phyloP scores from a whole-genome alignment of 2,329 filamentous ascomycete species.

The Fusarium stilboides region DNA sequence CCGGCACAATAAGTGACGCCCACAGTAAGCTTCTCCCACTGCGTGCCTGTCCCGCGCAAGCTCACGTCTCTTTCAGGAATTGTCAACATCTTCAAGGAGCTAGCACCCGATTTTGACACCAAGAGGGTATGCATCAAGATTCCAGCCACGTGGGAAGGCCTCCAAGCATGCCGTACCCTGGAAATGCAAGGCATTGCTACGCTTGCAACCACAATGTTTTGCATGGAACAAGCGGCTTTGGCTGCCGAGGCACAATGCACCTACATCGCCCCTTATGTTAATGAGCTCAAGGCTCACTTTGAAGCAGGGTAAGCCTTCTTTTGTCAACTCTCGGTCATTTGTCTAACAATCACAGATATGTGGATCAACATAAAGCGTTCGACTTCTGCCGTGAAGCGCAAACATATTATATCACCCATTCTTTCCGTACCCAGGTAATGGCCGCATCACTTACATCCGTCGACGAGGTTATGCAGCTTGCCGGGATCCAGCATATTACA shows the following conservation, averaged over 20 bases:
- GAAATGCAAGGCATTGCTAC: constrained; percentile 70
- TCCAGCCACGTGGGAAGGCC: constrained; percentile 74
- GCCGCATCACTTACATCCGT: constrained; percentile 71
- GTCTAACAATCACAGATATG: constrained; percentile 56
- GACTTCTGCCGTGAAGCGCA: constrained; percentile 67
- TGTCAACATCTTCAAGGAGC: constrained; percentile 45
- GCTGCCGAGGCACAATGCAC: constrained; percentile 71
- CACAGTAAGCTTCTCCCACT: constrained; percentile 56
- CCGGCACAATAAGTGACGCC: constrained; percentile 66
- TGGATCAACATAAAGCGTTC: constrained; percentile 65
- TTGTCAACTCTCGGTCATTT: background rate
- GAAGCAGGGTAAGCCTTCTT: constrained; percentile 59
- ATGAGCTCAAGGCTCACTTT: constrained; percentile 75
- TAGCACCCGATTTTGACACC: constrained; percentile 55
- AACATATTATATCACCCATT: constrained; percentile 63
- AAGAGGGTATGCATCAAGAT: constrained; percentile 74
- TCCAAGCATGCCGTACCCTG: constrained; percentile 70
- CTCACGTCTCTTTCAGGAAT: constrained; percentile 59
- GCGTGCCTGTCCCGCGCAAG: rapidly evolving
- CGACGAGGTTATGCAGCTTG: constrained; percentile 71
- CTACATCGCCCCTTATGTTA: constrained; percentile 77
- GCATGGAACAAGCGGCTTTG: constrained; percentile 71
- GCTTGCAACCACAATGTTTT: constrained; percentile 75
- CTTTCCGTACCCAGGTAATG: constrained; percentile 65
- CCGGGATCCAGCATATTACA: constrained; percentile 72